Evolutionary conservation across 352 stramenopile genomes (phyloP).

Genomic region (Hyaloperonospora arabidopsidis): DNA sequence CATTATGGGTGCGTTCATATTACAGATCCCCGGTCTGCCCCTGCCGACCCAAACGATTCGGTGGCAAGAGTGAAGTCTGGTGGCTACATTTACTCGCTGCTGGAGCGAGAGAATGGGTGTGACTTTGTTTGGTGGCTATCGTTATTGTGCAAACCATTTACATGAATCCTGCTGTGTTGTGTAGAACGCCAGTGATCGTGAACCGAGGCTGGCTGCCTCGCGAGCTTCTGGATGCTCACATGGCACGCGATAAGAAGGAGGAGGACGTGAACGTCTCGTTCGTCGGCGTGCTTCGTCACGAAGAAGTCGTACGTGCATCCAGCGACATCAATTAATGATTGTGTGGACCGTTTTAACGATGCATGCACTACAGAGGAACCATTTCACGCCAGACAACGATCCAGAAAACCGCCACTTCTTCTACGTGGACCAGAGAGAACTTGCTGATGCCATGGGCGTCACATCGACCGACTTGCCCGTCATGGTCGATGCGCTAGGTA

Average conservation of each 20-base stretch:
- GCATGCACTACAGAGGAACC: slow-evolving; percentile 41
- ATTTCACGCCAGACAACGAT: slow-evolving; percentile 79
- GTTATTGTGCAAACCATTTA: neutral
- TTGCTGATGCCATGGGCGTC: slow-evolving; percentile 69
- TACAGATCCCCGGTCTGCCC: slow-evolving; percentile 72
- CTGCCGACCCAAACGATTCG: slow-evolving; percentile 65
- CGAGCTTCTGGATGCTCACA: slow-evolving; percentile 67
- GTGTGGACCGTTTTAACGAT: neutral
- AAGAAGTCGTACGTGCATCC: slow-evolving; percentile 53
- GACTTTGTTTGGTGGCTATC: neutral
- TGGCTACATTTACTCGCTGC: slow-evolving; percentile 79
- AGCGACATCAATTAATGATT: neutral
- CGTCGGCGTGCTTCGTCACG: slow-evolving; percentile 67
- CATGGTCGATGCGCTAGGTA: slow-evolving; percentile 71
- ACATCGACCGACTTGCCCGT: slow-evolving; percentile 55
- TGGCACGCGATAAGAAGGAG: slow-evolving; percentile 49
- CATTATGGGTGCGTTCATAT: slow-evolving; percentile 1
- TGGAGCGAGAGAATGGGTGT: slow-evolving; percentile 62
- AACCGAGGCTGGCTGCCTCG: slow-evolving; percentile 79
- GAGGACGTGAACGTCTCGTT: slow-evolving; percentile 45
- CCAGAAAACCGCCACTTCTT: slow-evolving; percentile 69
- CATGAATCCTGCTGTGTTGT: neutral
- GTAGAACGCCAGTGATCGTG: slow-evolving; percentile 73
- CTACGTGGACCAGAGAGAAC: slow-evolving; percentile 71
- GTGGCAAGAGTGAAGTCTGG: slow-evolving; percentile 74